phyloP scores from a whole-genome alignment of 345 rosid species.

The Crucihimalaya himalaica region DNA sequence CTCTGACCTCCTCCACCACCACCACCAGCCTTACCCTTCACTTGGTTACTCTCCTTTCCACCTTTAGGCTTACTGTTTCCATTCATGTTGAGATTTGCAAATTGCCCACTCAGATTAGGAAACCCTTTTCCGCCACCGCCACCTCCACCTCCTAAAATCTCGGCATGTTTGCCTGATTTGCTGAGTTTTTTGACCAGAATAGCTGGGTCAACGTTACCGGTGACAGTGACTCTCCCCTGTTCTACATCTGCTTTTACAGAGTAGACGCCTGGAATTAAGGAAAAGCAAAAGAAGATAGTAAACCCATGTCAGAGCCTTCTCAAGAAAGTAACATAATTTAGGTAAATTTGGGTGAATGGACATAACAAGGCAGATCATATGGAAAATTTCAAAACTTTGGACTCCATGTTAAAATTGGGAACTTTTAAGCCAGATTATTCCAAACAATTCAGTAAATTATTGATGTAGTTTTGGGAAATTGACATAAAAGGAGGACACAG shows the following conservation, averaged over 20 bases:
- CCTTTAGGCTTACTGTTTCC: slow-evolving; percentile 40
- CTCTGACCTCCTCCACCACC: slow-evolving; percentile 35
- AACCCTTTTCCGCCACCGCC: slow-evolving; percentile 46
- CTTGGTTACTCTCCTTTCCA: slow-evolving; percentile 39
- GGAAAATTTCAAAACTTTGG: not conserved
- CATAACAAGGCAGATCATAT: not conserved
- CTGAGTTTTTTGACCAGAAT: slow-evolving; percentile 71
- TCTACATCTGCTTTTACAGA: slow-evolving; percentile 63
- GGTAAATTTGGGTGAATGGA: not conserved
- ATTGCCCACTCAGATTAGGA: slow-evolving; percentile 35
- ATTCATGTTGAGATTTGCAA: slow-evolving; percentile 26
- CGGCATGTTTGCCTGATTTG: slow-evolving; percentile 91
- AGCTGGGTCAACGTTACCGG: slow-evolving; percentile 78
- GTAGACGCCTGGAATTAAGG: slow-evolving; percentile 63
- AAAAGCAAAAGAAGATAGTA: not conserved
- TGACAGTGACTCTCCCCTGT: slow-evolving; percentile 83
- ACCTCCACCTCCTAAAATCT: slow-evolving; percentile 57
- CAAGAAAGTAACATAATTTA: not conserved
- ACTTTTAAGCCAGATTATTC: slow-evolving; percentile 1
- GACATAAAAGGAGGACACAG: not conserved
- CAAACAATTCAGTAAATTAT: not conserved
- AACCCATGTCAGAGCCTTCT: slow-evolving; percentile 14
- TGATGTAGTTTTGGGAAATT: not conserved
- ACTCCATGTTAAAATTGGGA: not conserved
- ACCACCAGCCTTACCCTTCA: slow-evolving; percentile 21